Evolutionary conservation across 176 grass and related monocot genomes (phyloP), one percentile per base, ranked within the genome.

Genomic region (Rhynchospora tenuis): DNA sequence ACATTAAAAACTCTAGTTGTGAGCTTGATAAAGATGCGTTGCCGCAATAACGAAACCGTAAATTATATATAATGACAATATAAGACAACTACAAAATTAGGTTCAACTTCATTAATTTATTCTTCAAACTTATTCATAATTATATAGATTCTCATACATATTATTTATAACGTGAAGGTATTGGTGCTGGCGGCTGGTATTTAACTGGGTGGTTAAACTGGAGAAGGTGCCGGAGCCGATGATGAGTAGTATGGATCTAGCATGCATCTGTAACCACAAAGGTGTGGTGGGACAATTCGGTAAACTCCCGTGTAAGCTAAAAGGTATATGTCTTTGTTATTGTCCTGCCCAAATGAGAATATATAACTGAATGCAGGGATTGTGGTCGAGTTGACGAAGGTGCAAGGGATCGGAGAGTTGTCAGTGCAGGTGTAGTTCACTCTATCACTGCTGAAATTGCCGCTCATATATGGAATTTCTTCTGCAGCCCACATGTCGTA

Each of bases 271-370:
- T 66, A 82, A 10, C 79, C 79, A 26, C 79, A 82, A 24, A 15
- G 79, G 20, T 47, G 22, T 4, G 59, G 44, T 13, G 23, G 54
- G 26, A 82, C 79, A 26, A 82, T 82, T 42, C 79, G 59, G 31
- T 82, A 82, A 65, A 82, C 79, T 65, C 79, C 79, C 13, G 57
- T 82, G 6, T 27, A 27, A 26, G 79, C 16, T 12, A 82, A 26
- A 16, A 64, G 61, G 33, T 46, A 27, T 50, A 82, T 10, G 50
- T 82, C 79, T 65, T 82, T 82, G 33, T 65, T 82, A 57, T 82
- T 82, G 24, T 51, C 59, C 46, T 82, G 79, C 42, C 79, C 79
- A 22, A 63, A 82, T 19, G 79, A 82, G 79, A 46, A 82, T 51
- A 82, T 66, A 14, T 64, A 14, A n/a, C 20, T 59, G 16, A 82